A percentile compares a stretch with the other conserved stretches of the same genome.
These are phyloP conservation scores for Malassezia caprae DNA, from an alignment of 1,284 basidiomycete genomes.

Conservation along the genomic window DNA sequence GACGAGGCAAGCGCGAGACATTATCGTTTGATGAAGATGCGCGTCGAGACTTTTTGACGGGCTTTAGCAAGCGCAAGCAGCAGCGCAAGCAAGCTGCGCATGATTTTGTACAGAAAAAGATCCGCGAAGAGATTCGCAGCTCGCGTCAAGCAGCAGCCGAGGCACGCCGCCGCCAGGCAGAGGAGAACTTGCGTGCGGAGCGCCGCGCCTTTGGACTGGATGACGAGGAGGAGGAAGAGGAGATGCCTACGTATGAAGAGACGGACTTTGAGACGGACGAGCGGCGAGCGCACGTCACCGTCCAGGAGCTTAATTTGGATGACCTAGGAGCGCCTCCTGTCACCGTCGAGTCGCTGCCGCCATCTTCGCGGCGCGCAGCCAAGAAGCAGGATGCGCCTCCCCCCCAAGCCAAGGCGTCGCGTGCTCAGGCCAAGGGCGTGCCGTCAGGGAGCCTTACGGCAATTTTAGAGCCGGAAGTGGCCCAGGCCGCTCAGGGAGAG, in stretches of 20 bases:
- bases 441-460: constrained; percentile 13
- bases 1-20: constrained; percentile 23
- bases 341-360: not conserved
- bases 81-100: constrained; percentile 37
- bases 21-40: constrained; percentile 42
- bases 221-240: constrained; percentile 29
- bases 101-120: constrained; percentile 27
- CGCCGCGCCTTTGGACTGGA: constrained; percentile 27
- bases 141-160: constrained; percentile 22
- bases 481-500: not conserved
- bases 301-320: constrained; percentile 12
- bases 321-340: not conserved
- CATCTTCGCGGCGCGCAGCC: constrained; percentile 1
- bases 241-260: constrained; percentile 14
- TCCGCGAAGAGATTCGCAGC: constrained; percentile 25
- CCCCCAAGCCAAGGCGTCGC: not conserved
- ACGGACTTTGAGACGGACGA: constrained; percentile 12
- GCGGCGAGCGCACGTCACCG: constrained; percentile 13
- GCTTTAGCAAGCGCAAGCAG: constrained; percentile 45
- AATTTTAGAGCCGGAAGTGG: constrained; percentile 16
- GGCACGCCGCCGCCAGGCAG: constrained; percentile 31
- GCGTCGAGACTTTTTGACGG: constrained; percentile 39
- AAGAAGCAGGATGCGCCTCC: not conserved
- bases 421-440: not conserved
- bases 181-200: constrained; percentile 37